These are phyloP conservation scores for Penicillium fimorum DNA, from an alignment of 495 filamentous ascomycete genomes.

Conservation along the genomic window DNA sequence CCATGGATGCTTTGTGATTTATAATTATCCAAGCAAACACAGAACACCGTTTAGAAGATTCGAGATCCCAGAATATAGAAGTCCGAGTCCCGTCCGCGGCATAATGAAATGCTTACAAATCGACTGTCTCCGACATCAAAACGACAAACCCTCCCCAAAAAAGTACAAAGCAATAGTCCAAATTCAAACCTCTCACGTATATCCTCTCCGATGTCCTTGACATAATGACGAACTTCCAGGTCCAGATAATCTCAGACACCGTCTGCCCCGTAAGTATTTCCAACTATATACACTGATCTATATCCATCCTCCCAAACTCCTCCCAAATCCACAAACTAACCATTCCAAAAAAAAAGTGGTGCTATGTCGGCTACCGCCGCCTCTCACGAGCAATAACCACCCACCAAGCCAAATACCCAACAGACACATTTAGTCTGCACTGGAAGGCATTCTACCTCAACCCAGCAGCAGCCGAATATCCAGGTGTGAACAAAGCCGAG, in stretches of 20 bases:
- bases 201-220: not conserved
- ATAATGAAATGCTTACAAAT: conserved; percentile 2
- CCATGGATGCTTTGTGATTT: not conserved
- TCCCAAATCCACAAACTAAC: conserved; percentile 17
- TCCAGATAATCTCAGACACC: conserved; percentile 71
- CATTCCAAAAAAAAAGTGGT: conserved; percentile 45
- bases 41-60: not conserved
- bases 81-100: not conserved
- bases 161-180: not conserved
- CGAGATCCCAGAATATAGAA: not conserved
- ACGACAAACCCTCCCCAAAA: not conserved
- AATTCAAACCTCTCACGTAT: not conserved
- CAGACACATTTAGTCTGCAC: conserved; percentile 66
- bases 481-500: conserved; percentile 55
- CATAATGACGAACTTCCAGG: conserved; percentile 73
- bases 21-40: not conserved
- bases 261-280: conserved; percentile 65
- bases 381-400: conserved; percentile 65
- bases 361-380: conserved; percentile 79
- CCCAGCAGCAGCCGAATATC: conserved; percentile 54
- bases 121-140: not conserved
- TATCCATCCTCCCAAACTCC: conserved; percentile 1
- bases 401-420: conserved; percentile 59
- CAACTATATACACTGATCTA: conserved; percentile 3
- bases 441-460: conserved; percentile 85